phyloP scores from a whole-genome alignment of 345 rosid genomes.

The sweet orange (Citrus sinensis) region DVS_A1.0 CM039166.1:20247501-20248000 shows the following conservation, averaged over 20 bases:
- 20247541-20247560: conserved; percentile 17
- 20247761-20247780: not conserved
- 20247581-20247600: not conserved
- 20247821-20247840: no score
- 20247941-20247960: no score
- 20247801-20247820: no score
- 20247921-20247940: no score
- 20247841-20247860: no score
- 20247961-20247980: no score
- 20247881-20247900: no score
- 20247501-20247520: conserved; percentile 5
- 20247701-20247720: not conserved
- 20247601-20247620: not conserved
- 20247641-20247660: not conserved
- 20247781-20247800: not conserved
- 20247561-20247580: not conserved
- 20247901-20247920: no score
- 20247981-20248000: not conserved
- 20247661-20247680: not conserved
- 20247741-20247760: not conserved
- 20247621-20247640: not conserved
- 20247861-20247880: no score
- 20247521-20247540: not conserved
- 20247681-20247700: not conserved
- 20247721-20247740: not conserved